Evolutionary conservation across 176 grass and related monocot species (phyloP), one percentile per base, ranked within the genome.

Genomic region (Oryza brachyantha): DNA sequence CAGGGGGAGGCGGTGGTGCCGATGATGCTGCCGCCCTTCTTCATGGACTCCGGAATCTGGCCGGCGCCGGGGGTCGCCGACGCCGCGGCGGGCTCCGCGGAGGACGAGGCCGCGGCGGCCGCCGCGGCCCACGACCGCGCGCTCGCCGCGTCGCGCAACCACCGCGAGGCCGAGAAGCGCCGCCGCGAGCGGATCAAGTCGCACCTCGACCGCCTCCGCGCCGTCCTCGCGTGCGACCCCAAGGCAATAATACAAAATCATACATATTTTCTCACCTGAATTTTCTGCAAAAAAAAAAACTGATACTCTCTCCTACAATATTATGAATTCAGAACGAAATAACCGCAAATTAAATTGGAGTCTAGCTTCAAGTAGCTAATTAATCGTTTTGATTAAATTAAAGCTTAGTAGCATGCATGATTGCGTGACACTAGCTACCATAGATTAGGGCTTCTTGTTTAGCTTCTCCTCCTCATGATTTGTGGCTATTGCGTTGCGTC

Each of bases 101-200:
- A 89, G 37, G 87, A 80, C 59, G 87, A 85, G 72, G 64, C 71
- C 0, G 71, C 70, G 1, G 81, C 76, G 8, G 65, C 81, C 0
- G 76, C 76, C 1, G 77, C 81, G 1, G 84, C 79, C 13, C 59
- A 87, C 48, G 96, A 99, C 84, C 96, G 92, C 6, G 90, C 90
- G 0, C 71, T 99, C 3, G 64, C 85, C 1, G 92, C 96, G 4
- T 93, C 92, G 25, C 84, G 86, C 52, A 99, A 95, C 91, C 96
- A 99, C 81, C 83, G 96, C 22, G 96, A 99, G 83, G 96, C 96
- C 17, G 96, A 99, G 84, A 88, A 92, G 79, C 96, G 96, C 8
- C 87, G 96, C 19, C 84, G 96, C 35, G 96, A 99, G 90, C 86
- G 96, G 66, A 99, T 99, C 90, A 99, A 99, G 84, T 99, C 88